Conservation (phyloP, 192 early-diverging fungal genomes). For the Radiomyces spectabilis region DNA sequence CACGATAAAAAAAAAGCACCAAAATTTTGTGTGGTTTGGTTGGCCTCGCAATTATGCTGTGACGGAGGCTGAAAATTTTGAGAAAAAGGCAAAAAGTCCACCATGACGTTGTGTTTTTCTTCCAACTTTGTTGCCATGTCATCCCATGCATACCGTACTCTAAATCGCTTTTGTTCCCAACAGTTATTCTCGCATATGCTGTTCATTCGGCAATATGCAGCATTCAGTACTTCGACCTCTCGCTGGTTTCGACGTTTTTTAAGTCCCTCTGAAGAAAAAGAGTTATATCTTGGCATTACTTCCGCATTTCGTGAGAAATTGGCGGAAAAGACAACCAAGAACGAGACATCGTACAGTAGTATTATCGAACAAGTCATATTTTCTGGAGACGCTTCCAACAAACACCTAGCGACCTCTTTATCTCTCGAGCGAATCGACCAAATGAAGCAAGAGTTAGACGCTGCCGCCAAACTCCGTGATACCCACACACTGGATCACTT, state of each 20-base stretch:
- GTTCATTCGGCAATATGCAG: too few relatives aligned
- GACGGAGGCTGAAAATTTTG: too few relatives aligned
- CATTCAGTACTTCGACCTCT: neutral
- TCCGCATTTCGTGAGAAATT: constrained; percentile 23
- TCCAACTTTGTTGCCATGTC: too few relatives aligned
- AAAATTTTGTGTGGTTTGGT: too few relatives aligned
- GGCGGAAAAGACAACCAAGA: constrained; percentile 6
- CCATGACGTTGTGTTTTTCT: too few relatives aligned
- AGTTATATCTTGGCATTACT: constrained; percentile 21
- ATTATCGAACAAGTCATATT: constrained; percentile 26
- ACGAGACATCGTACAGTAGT: constrained; percentile 8
- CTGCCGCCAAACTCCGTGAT: constrained; percentile 3
- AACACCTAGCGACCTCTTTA: neutral
- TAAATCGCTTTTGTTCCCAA: too few relatives aligned
- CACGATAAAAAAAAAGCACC: too few relatives aligned
- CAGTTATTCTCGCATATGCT: too few relatives aligned
- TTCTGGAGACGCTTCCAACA: neutral
- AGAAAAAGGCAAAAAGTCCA: too few relatives aligned
- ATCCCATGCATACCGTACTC: too few relatives aligned
- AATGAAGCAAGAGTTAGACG: constrained; percentile 12
- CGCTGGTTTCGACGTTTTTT: constrained; percentile 24
- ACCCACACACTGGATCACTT: neutral
- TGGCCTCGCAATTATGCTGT: too few relatives aligned
- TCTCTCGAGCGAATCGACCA: constrained; percentile 6
- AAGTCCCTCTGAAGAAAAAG: constrained; percentile 22